Conservation (phyloP, 2,329 filamentous ascomycete genomes). For the Microcera coccophila region DNA sequence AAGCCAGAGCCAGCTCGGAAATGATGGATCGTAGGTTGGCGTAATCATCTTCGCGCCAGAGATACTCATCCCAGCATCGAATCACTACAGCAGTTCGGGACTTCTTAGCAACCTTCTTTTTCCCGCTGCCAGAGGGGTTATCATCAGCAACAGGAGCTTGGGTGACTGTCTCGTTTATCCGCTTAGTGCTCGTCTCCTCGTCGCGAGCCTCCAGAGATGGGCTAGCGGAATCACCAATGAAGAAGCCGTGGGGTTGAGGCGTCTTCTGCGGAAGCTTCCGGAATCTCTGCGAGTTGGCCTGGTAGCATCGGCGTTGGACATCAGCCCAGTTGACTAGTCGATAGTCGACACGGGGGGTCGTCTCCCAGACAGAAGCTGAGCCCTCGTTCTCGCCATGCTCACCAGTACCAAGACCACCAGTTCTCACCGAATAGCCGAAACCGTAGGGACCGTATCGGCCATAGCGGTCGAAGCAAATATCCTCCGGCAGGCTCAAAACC, state of each 20-base stretch:
- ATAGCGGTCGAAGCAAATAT: conserved; percentile 91
- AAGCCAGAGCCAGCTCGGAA: conserved; percentile 73
- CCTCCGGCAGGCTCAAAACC: conserved; percentile 70
- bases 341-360: conserved; percentile 70
- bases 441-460: conserved; percentile 87
- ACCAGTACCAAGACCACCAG: conserved; percentile 79
- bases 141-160: conserved; percentile 8
- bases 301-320: conserved; percentile 68
- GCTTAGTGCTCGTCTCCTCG: conserved; percentile 11
- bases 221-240: conserved; percentile 36
- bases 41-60: conserved; percentile 75
- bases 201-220: conserved; percentile 10
- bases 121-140: conserved; percentile 1
- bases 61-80: conserved; percentile 75
- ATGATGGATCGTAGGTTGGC: conserved; percentile 82
- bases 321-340: conserved; percentile 73
- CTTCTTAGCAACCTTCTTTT: conserved; percentile 14
- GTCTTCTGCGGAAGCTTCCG: conserved; percentile 41
- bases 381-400: conserved; percentile 81
- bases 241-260: conserved; percentile 48
- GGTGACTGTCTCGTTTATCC: conserved; percentile 14
- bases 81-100: conserved; percentile 70
- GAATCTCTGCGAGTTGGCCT: conserved; percentile 69
- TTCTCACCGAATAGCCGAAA: conserved; percentile 73
- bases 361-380: conserved; percentile 72